These are phyloP conservation scores for Chrysochromulina parva DNA, from an alignment of 78 protist genomes.

Conservation along the genomic window DNA sequence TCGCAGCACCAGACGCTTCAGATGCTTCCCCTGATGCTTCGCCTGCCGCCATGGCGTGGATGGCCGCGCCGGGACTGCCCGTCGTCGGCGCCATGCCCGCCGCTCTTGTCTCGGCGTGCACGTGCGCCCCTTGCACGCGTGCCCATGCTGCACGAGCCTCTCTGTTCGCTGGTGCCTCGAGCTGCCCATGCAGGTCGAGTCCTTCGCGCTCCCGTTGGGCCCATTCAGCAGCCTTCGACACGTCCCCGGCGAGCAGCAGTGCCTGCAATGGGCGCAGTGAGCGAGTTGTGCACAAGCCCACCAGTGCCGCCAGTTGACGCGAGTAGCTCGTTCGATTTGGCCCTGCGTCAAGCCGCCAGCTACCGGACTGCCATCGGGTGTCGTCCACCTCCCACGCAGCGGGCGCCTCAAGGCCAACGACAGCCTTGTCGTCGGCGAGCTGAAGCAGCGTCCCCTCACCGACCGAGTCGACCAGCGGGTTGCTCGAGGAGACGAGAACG, in stretches of 20 bases:
- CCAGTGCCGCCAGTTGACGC: background rate
- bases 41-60: no score
- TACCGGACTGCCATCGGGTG: background rate
- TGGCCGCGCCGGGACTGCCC: no score
- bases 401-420: background rate
- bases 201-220: no score
- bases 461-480: background rate
- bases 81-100: no score
- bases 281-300: background rate
- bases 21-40: no score
- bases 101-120: no score
- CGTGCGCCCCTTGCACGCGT: no score
- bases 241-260: background rate
- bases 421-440: background rate
- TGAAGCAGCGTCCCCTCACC: background rate
- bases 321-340: background rate
- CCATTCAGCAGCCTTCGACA: no score
- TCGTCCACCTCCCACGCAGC: background rate
- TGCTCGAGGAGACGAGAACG: background rate
- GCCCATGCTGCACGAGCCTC: no score
- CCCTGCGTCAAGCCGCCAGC: background rate
- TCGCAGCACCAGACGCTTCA: no score
- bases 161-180: no score
- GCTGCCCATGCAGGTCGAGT: no score
- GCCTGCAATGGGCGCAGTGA: background rate